These are phyloP conservation scores for Prunella vulgaris DNA, from an alignment of 257 asterid genomes.

Conservation along the genomic window DNA sequence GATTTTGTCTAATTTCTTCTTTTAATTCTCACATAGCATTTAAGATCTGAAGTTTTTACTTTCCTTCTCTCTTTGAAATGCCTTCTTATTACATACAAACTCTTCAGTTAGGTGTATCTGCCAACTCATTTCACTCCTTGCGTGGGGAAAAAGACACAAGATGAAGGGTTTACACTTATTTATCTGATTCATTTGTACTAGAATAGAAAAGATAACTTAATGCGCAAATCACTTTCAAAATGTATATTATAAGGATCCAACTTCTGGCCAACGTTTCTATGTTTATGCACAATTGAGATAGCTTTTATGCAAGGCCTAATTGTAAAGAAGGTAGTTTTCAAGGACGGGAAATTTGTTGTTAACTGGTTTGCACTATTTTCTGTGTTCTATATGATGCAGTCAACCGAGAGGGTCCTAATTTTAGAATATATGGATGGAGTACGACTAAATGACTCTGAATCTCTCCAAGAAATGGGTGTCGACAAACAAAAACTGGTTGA, in stretches of 20 bases:
- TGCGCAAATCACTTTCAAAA: background rate
- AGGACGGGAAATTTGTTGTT: background rate
- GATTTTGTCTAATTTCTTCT: background rate
- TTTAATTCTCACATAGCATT: background rate
- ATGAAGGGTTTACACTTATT: background rate
- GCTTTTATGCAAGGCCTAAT: background rate
- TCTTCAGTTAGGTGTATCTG: constrained; percentile 1
- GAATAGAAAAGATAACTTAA: constrained; percentile 2
- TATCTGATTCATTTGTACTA: constrained; percentile 6
- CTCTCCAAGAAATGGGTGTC: constrained; percentile 72
- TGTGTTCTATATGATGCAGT: constrained; percentile 41
- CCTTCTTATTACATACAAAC: background rate
- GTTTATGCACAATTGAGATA: background rate
- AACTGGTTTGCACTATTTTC: constrained; percentile 12
- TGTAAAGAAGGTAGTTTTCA: background rate
- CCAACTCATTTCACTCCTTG: constrained; percentile 11
- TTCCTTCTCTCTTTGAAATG: background rate
- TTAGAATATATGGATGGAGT: constrained; percentile 96
- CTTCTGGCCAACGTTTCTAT: background rate
- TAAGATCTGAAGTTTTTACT: background rate
- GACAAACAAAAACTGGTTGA: constrained; percentile 93
- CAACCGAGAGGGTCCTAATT: constrained; percentile 86
- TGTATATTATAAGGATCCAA: background rate
- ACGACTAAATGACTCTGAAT: constrained; percentile 70
- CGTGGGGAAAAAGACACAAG: background rate